phyloP scores from a whole-genome alignment of 768 basidiomycete genomes.

The Cystobasidium ongulense region DNA sequence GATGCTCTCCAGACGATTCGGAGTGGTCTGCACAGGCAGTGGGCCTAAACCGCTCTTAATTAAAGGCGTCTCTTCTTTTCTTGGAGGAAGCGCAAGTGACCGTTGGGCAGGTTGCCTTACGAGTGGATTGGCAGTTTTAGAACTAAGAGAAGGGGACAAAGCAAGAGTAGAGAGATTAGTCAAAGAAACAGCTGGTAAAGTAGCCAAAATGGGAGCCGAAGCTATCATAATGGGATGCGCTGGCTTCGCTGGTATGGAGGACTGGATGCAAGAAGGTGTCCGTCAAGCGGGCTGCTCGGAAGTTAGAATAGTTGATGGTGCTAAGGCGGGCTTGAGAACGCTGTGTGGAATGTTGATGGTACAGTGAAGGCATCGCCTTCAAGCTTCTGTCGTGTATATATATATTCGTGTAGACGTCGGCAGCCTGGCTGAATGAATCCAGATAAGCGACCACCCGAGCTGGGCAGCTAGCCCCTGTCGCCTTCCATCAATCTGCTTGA shows the following conservation, averaged over 20 bases:
- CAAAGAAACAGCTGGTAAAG: slow-evolving; percentile 30
- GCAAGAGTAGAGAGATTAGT: slow-evolving; percentile 33
- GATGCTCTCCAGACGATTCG: slow-evolving; percentile 30
- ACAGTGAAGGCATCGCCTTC: too few relatives aligned
- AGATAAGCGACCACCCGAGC: too few relatives aligned
- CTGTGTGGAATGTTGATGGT: slow-evolving; percentile 32
- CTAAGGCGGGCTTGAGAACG: slow-evolving; percentile 28
- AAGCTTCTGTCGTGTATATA: too few relatives aligned
- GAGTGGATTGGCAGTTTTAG: slow-evolving; percentile 33
- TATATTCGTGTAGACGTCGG: too few relatives aligned
- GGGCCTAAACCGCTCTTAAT: slow-evolving; percentile 35
- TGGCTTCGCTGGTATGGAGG: slow-evolving; percentile 37
- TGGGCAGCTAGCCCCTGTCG: too few relatives aligned
- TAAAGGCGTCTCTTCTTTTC: slow-evolving; percentile 34
- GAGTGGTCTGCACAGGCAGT: slow-evolving; percentile 35
- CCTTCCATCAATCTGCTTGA: too few relatives aligned
- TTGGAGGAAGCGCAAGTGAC: slow-evolving; percentile 33
- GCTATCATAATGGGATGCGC: slow-evolving; percentile 37
- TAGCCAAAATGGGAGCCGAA: slow-evolving; percentile 31
- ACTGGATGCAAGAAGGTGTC: slow-evolving; percentile 28
- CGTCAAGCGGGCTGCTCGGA: slow-evolving; percentile 32
- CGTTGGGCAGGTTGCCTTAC: slow-evolving; percentile 34
- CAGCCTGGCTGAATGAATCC: too few relatives aligned
- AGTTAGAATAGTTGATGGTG: slow-evolving; percentile 35
- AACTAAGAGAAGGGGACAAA: slow-evolving; percentile 19